A percentile compares a stretch with the other conserved stretches of the same genome.
Conservation (phyloP, 2,329 filamentous ascomycete genomes). For the Beauveria pseudobassiana region DNA sequence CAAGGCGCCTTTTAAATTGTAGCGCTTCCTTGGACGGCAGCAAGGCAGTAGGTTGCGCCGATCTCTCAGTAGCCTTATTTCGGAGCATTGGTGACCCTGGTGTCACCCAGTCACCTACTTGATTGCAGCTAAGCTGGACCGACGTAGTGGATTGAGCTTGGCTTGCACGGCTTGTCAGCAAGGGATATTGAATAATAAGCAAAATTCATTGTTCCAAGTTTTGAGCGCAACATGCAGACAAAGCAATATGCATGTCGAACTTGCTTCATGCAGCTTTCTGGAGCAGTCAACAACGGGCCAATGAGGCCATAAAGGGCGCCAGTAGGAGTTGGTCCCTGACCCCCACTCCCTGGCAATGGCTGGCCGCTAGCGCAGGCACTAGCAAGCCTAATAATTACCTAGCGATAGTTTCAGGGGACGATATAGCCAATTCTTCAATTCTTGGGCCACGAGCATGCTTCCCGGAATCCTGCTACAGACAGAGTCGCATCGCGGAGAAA, state of each 20-base stretch:
- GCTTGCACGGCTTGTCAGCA: neutral
- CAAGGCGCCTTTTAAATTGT: neutral
- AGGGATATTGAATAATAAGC: neutral
- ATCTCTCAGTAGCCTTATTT: neutral
- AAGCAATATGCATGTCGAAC: constrained; percentile 3
- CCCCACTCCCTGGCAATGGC: no score
- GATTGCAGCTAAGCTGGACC: no score
- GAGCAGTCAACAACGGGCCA: neutral
- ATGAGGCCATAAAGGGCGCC: neutral
- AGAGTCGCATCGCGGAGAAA: neutral
- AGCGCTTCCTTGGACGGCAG: neutral
- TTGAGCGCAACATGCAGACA: neutral
- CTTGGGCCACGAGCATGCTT: no score
- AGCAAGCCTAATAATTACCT: neutral
- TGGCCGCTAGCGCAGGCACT: neutral
- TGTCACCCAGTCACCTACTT: no score
- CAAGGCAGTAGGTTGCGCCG: neutral
- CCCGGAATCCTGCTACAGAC: neutral
- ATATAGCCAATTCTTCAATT: neutral
- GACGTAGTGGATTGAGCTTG: neutral
- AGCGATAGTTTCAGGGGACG: constrained; percentile 9
- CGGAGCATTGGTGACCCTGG: no score
- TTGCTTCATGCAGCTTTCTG: constrained; percentile 7
- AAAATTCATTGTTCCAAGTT: neutral
- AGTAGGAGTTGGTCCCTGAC: neutral